A percentile compares a stretch with the other conserved stretches of the same genome.
Evolutionary conservation across 108 stramenopile species (phyloP).

Genomic region (Nitzschia sp.): DNA sequence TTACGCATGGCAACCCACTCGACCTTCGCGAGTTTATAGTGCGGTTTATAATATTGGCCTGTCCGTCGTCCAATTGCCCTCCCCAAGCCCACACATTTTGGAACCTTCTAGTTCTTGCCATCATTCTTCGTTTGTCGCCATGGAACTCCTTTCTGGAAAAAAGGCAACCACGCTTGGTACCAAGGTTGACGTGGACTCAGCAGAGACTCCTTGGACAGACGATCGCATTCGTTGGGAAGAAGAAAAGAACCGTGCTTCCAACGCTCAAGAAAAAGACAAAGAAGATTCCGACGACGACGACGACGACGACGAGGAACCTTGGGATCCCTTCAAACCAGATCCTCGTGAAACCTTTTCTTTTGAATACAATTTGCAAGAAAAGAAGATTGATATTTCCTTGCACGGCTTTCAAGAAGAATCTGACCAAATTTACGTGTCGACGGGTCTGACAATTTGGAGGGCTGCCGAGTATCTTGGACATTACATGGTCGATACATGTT

Average conservation of each 20-base stretch:
- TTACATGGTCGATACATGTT: constrained; percentile 40
- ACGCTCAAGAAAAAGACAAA: background rate
- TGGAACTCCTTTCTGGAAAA: too few relatives aligned
- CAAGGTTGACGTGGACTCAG: background rate
- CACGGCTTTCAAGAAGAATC: constrained; percentile 53
- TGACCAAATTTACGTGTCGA: constrained; percentile 65
- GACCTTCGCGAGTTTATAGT: too few relatives aligned
- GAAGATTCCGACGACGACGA: too few relatives aligned
- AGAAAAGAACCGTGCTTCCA: background rate
- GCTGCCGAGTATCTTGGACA: constrained; percentile 60
- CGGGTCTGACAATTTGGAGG: constrained; percentile 74
- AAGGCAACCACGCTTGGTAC: background rate
- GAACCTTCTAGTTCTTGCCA: too few relatives aligned
- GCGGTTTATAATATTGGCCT: too few relatives aligned
- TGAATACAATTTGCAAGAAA: background rate
- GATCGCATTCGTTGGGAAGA: constrained; percentile 37
- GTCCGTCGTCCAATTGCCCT: too few relatives aligned
- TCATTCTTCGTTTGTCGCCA: too few relatives aligned
- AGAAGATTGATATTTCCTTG: constrained; percentile 44
- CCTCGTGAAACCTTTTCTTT: background rate
- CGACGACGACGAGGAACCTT: background rate
- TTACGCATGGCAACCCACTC: too few relatives aligned
- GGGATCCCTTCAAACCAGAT: background rate
- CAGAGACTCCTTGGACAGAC: constrained; percentile 33
- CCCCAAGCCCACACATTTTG: too few relatives aligned